Evolutionary conservation across 495 filamentous ascomycete species (phyloP).

Genomic region (Thermothielavioides terrestris): DNA sequence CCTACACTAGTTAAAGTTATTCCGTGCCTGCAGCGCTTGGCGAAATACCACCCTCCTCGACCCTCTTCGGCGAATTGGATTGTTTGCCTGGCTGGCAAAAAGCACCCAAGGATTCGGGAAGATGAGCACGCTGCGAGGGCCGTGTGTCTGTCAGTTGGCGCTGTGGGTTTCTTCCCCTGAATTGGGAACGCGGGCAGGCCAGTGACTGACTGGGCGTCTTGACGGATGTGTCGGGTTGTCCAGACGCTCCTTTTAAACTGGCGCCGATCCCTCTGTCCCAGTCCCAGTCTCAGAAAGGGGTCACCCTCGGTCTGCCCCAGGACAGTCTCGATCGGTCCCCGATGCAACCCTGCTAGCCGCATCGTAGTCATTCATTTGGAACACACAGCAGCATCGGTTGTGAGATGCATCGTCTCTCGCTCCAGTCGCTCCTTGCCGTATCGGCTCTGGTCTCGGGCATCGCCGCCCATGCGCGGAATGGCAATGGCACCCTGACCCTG

Average conservation of each 20-base stretch:
- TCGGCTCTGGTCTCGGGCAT: conserved; percentile 14
- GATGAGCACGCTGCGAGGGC: conserved; percentile 1
- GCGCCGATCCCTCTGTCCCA: conserved; percentile 4
- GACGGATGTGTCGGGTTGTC: neutral
- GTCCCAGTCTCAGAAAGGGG: neutral
- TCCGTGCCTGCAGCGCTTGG: conserved; percentile 4
- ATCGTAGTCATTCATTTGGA: conserved; percentile 10
- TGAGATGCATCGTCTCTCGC: conserved; percentile 20
- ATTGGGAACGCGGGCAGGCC: too few species aligned
- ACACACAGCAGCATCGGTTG: neutral
- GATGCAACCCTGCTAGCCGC: neutral
- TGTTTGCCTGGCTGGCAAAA: neutral
- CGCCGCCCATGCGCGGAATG: conserved; percentile 1
- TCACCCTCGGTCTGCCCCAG: neutral
- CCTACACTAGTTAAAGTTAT: too few species aligned
- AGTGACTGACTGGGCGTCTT: neutral
- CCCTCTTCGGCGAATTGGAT: neutral
- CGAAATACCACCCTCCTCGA: neutral
- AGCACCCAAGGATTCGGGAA: neutral
- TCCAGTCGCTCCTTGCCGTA: conserved; percentile 19
- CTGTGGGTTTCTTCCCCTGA: neutral
- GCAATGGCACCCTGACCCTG: neutral
- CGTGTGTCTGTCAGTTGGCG: neutral
- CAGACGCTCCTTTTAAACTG: neutral
- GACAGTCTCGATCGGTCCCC: neutral